These are phyloP conservation scores for Arthrocladium fulminans DNA, from an alignment of 2,329 filamentous ascomycete species.

Conservation along the genomic window DNA sequence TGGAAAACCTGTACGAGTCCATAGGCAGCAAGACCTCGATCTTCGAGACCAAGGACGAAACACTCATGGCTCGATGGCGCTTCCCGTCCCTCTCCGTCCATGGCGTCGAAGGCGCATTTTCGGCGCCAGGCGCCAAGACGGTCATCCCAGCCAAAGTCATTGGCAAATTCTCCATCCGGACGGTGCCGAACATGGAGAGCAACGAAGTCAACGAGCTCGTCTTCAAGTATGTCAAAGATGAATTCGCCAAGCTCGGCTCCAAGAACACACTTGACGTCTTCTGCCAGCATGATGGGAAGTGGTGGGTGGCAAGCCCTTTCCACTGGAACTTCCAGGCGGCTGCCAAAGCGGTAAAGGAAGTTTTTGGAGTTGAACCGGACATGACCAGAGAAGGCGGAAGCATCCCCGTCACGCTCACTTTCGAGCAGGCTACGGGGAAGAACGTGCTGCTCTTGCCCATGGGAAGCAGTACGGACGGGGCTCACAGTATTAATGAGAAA, in stretches of 20 bases:
- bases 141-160: slow-evolving; percentile 97
- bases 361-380: slow-evolving; percentile 89
- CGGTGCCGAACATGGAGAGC: slow-evolving; percentile 94
- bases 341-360: slow-evolving; percentile 88
- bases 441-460: slow-evolving; percentile 92
- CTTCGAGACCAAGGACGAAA: slow-evolving; percentile 77
- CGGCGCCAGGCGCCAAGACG: slow-evolving; percentile 87
- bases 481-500: slow-evolving; percentile 98
- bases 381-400: slow-evolving; percentile 94
- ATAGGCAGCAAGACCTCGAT: slow-evolving; percentile 84
- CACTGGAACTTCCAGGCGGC: slow-evolving; percentile 98
- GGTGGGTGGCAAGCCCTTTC: slow-evolving; percentile 96
- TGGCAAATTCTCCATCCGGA: slow-evolving; percentile 97
- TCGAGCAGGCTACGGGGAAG: slow-evolving; percentile 96
- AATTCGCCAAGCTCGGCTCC: slow-evolving; percentile 76
- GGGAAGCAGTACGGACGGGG: slow-evolving; percentile 93
- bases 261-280: slow-evolving; percentile 84
- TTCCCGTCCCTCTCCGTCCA: slow-evolving; percentile 90
- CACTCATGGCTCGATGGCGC: slow-evolving; percentile 92
- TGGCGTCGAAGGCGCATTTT: slow-evolving; percentile 91
- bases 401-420: slow-evolving; percentile 93
- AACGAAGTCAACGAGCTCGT: slow-evolving; percentile 79
- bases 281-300: slow-evolving; percentile 86
- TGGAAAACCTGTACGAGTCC: slow-evolving; percentile 89
- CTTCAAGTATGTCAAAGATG: slow-evolving; percentile 70